phyloP scores from a whole-genome alignment of 2,329 filamentous ascomycete genomes.

The Penicillium vulpinum region DNA sequence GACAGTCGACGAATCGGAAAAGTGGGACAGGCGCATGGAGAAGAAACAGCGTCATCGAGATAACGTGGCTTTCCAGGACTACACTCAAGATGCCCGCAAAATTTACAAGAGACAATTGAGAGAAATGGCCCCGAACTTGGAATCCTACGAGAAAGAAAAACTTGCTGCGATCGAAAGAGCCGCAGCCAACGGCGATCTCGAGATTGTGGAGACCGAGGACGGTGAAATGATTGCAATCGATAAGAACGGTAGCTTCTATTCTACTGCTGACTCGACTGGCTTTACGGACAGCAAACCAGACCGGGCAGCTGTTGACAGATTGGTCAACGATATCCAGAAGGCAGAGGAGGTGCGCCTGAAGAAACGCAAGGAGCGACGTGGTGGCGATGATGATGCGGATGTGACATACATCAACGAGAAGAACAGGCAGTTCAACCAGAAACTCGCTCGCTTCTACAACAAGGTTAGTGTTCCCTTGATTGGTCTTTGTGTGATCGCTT shows the following conservation, averaged over 20 bases:
- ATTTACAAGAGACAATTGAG: slow-evolving; percentile 89
- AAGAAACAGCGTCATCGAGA: slow-evolving; percentile 81
- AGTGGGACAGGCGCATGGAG: slow-evolving; percentile 86
- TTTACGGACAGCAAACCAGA: slow-evolving; percentile 85
- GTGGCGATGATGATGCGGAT: slow-evolving; percentile 81
- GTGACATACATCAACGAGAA: slow-evolving; percentile 99
- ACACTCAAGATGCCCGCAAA: slow-evolving; percentile 82
- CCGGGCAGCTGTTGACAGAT: slow-evolving; percentile 79
- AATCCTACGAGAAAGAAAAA: slow-evolving; percentile 85
- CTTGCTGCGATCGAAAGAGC: slow-evolving; percentile 80
- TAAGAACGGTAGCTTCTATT: slow-evolving; percentile 86
- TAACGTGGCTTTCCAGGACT: slow-evolving; percentile 87
- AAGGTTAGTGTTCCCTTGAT: slow-evolving; percentile 55
- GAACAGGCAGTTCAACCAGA: slow-evolving; percentile 99
- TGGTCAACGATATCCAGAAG: slow-evolving; percentile 83
- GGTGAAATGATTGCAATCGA: slow-evolving; percentile 94
- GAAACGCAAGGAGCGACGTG: slow-evolving; percentile 78
- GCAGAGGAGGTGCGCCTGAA: slow-evolving; percentile 84
- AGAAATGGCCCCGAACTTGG: slow-evolving; percentile 73
- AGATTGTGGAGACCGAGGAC: slow-evolving; percentile 93
- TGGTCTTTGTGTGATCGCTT: neutral
- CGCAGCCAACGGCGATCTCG: slow-evolving; percentile 77
- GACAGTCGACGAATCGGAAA: slow-evolving; percentile 91
- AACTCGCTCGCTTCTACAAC: slow-evolving; percentile 93
- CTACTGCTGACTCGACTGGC: slow-evolving; percentile 76